Evolutionary conservation across 345 rosid species (phyloP).

Genomic region (Bruguiera gymnorhiza): DNA sequence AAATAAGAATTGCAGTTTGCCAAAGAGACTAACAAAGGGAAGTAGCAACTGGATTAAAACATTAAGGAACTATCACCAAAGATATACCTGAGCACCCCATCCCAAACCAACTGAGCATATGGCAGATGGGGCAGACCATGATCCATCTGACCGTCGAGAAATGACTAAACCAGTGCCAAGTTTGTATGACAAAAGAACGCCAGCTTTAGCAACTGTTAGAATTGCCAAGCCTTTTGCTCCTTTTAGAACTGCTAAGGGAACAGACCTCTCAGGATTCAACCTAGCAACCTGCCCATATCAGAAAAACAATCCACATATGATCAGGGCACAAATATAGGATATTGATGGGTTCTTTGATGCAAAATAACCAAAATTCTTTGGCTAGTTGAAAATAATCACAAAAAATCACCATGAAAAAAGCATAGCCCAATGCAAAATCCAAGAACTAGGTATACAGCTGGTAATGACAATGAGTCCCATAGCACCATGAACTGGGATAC

Average conservation of each 20-base stretch:
- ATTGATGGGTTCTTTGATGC: no score
- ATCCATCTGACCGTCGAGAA: constrained; percentile 74
- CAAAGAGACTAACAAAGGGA: no score
- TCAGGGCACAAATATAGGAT: neutral
- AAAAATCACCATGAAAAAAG: neutral
- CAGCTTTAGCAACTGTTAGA: constrained; percentile 90
- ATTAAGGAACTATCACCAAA: neutral
- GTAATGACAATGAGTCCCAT: neutral
- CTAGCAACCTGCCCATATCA: constrained; percentile 55
- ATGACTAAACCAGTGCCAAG: constrained; percentile 83
- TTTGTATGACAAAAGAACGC: constrained; percentile 73
- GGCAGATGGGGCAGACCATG: constrained; percentile 99
- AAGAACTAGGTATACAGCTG: neutral
- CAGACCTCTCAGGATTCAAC: constrained; percentile 78
- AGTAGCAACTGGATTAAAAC: neutral
- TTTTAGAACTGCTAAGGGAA: constrained; percentile 71
- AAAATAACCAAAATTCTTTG: neutral
- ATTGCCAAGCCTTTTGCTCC: constrained; percentile 90
- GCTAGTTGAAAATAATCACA: neutral
- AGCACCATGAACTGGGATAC: constrained; percentile 3
- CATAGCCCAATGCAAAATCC: neutral
- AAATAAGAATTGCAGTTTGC: no score
- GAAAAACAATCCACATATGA: neutral
- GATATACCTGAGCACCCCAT: constrained; percentile 97
- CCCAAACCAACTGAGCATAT: constrained; percentile 76